Conservation (phyloP, 768 basidiomycete species). For the Guyanaporus albipodus region DNA sequence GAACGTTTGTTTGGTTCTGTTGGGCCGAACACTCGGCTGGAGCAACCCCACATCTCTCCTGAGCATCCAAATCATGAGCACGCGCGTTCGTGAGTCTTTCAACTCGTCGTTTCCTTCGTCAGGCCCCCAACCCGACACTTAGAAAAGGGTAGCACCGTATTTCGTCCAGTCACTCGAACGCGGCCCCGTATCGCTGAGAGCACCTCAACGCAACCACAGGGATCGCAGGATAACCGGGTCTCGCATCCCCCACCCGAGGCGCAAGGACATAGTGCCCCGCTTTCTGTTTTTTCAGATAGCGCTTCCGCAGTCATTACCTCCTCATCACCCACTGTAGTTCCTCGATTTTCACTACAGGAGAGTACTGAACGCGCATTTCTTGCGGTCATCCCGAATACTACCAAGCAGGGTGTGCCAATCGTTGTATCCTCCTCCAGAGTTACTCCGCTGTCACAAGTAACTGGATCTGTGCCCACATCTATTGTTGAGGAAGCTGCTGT, state of each 20-base stretch:
- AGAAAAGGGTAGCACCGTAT: conserved; percentile 73
- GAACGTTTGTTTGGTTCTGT: conserved; percentile 27
- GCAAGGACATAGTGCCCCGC: not conserved
- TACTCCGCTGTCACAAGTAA: conserved; percentile 1
- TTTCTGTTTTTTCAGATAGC: not conserved
- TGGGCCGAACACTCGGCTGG: conserved; percentile 1
- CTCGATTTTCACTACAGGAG: conserved; percentile 9
- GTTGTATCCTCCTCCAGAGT: conserved; percentile 17
- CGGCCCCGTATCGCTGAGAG: conserved; percentile 40
- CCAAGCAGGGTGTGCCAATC: conserved; percentile 15
- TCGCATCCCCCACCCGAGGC: conserved; percentile 9
- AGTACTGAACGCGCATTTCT: conserved; percentile 1
- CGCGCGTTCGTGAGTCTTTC: conserved; percentile 56
- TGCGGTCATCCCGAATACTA: not conserved
- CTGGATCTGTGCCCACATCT: not conserved
- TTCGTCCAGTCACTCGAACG: conserved; percentile 61
- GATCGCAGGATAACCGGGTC: conserved; percentile 13
- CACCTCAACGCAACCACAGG: conserved; percentile 12
- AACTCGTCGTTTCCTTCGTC: conserved; percentile 1
- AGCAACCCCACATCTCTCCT: conserved; percentile 7
- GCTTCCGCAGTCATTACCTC: not conserved
- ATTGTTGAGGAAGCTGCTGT: not conserved
- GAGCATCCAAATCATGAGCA: conserved; percentile 34
- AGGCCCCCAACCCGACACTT: not conserved
- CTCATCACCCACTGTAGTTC: conserved; percentile 3